These are phyloP conservation scores for Cadophora luteo-olivacea DNA, from an alignment of 2,329 filamentous ascomycete genomes.

Conservation along the genomic window DNA sequence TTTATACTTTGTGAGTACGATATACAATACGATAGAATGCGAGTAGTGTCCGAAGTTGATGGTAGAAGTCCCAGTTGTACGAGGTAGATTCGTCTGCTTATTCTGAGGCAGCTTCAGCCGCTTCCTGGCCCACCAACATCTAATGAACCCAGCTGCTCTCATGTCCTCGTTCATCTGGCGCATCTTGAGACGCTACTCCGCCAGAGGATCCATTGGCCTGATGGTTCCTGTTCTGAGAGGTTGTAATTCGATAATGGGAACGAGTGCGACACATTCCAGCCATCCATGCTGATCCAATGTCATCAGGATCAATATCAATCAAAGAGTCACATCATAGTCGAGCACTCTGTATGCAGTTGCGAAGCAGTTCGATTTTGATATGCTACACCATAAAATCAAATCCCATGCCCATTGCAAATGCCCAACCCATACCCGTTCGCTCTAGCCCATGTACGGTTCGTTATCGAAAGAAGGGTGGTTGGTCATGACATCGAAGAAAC, in stretches of 20 bases:
- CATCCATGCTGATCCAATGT: too few species aligned
- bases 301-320: conserved; percentile 1
- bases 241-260: too few species aligned
- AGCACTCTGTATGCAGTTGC: conserved; percentile 25
- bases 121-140: neutral
- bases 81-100: neutral
- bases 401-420: conserved; percentile 44
- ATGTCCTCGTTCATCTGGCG: too few species aligned
- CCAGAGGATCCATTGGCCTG: too few species aligned
- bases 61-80: neutral
- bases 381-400: conserved; percentile 45
- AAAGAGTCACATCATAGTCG: conserved; percentile 2
- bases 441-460: conserved; percentile 36
- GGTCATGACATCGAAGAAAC: conserved; percentile 43
- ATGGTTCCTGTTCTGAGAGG: too few species aligned
- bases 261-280: neutral
- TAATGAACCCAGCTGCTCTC: neutral
- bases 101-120: neutral
- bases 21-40: neutral
- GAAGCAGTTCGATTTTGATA: conserved; percentile 43
- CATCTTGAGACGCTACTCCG: too few species aligned
- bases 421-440: conserved; percentile 42
- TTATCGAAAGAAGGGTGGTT: conserved; percentile 38
- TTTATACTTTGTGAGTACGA: neutral
- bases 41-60: neutral